phyloP scores from a whole-genome alignment of 768 basidiomycete genomes.

The Cantharellus cinnabarinus region DNA sequence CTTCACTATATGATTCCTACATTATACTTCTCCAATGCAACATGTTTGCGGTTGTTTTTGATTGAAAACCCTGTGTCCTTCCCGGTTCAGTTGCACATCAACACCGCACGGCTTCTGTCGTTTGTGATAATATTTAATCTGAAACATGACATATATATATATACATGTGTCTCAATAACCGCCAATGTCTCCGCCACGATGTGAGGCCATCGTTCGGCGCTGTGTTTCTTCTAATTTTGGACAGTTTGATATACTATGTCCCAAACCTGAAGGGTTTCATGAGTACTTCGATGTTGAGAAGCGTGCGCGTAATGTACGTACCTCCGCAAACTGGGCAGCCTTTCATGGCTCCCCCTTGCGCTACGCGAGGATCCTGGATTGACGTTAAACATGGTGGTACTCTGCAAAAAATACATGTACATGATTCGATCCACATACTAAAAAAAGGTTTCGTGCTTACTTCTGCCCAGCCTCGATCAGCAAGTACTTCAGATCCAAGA shows the following conservation, averaged over 20 bases:
- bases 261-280: conserved; percentile 38
- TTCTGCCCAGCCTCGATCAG: conserved; percentile 96
- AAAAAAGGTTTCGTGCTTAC: conserved; percentile 21
- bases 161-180: conserved; percentile 19
- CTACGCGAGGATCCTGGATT: conserved; percentile 77
- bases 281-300: not conserved
- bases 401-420: conserved; percentile 22
- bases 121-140: too few species aligned
- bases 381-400: conserved; percentile 83
- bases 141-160: not conserved
- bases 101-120: too few species aligned
- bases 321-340: conserved; percentile 96
- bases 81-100: too few species aligned
- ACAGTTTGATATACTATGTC: conserved; percentile 85
- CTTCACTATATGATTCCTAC: too few species aligned
- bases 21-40: too few species aligned
- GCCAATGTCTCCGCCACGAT: conserved; percentile 46
- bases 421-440: not conserved
- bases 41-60: too few species aligned
- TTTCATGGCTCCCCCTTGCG: conserved; percentile 53
- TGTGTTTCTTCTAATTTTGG: conserved; percentile 92
- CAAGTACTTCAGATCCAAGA: conserved; percentile 90
- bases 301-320: conserved; percentile 14
- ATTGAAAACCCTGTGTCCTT: too few species aligned
- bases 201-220: conserved; percentile 74